These are phyloP conservation scores for Borealophlyctis nickersoniae DNA, from an alignment of 192 early-diverging fungal species.

Conservation along the genomic window DNA sequence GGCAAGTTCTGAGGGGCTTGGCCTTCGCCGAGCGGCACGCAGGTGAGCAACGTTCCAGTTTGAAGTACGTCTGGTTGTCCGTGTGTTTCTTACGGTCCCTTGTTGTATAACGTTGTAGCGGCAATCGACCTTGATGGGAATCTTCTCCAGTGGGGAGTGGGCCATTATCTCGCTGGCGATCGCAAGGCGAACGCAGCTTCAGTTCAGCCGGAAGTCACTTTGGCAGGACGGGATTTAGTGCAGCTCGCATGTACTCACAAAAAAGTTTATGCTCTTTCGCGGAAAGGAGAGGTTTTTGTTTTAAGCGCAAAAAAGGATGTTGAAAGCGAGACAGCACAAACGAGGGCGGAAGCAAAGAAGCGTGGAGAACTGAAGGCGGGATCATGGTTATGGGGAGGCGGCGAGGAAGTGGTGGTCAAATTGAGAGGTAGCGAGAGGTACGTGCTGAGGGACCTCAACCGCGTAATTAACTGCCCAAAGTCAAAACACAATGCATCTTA, in stretches of 20 bases:
- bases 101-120: too few species aligned
- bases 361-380: too few species aligned
- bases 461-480: too few species aligned
- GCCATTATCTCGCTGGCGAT: not conserved
- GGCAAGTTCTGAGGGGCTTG: slow-evolving; percentile 20
- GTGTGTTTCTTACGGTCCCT: too few species aligned
- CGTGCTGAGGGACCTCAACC: too few species aligned
- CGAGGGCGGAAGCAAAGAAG: not conserved
- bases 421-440: too few species aligned
- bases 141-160: slow-evolving; percentile 17
- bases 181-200: not conserved
- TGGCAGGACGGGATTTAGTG: slow-evolving; percentile 17
- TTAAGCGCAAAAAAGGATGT: not conserved
- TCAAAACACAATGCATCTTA: too few species aligned
- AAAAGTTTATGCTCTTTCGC: slow-evolving; percentile 15
- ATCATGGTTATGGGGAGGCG: too few species aligned
- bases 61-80: too few species aligned
- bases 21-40: slow-evolving; percentile 12
- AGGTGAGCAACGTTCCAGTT: too few species aligned
- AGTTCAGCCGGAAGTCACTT: slow-evolving; percentile 3
- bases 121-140: slow-evolving; percentile 18
- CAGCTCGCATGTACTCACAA: slow-evolving; percentile 22
- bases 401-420: too few species aligned
- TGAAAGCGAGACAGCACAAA: not conserved
- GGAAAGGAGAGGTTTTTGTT: slow-evolving; percentile 11